Evolutionary conservation across 2,329 filamentous ascomycete species (phyloP).

Genomic region (Pseudohalonectria lignicola): DNA sequence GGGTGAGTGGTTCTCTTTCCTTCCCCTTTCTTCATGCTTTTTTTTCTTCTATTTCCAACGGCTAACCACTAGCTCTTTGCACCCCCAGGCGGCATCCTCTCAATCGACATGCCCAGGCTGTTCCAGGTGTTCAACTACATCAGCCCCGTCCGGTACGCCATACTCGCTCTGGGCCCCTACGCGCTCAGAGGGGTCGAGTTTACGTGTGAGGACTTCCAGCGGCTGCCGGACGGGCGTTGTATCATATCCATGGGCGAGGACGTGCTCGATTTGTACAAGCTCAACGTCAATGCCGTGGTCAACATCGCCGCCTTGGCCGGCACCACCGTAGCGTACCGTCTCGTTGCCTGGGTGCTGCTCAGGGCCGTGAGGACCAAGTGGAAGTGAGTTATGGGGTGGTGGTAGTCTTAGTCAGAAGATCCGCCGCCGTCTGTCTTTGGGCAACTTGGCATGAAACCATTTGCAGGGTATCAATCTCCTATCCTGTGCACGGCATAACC

Average conservation of each 20-base stretch:
- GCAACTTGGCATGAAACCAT: too few relatives aligned
- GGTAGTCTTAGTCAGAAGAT: too few relatives aligned
- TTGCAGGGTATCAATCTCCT: too few relatives aligned
- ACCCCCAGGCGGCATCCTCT: slow-evolving; percentile 44
- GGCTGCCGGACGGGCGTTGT: slow-evolving; percentile 48
- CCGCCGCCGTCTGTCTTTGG: too few relatives aligned
- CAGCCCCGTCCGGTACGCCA: slow-evolving; percentile 58
- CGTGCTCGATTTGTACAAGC: slow-evolving; percentile 55
- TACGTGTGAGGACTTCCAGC: slow-evolving; percentile 50
- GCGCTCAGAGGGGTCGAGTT: slow-evolving; percentile 51
- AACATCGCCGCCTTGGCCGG: slow-evolving; percentile 54
- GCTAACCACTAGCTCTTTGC: background rate
- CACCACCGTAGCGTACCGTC: slow-evolving; percentile 52
- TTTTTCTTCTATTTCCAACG: background rate
- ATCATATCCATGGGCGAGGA: slow-evolving; percentile 55
- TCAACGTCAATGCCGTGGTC: slow-evolving; percentile 48
- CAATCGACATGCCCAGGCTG: slow-evolving; percentile 55
- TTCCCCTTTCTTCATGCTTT: background rate
- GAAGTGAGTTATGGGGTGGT: too few relatives aligned
- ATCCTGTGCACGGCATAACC: too few relatives aligned
- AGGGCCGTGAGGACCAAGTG: slow-evolving; percentile 17
- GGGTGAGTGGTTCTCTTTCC: slow-evolving; percentile 27
- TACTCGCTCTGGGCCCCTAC: slow-evolving; percentile 56
- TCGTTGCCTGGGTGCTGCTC: slow-evolving; percentile 50
- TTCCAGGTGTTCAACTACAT: slow-evolving; percentile 62